These are phyloP conservation scores for Volutella citrinella DNA, from an alignment of 2,329 filamentous ascomycete species.

Conservation along the genomic window DNA sequence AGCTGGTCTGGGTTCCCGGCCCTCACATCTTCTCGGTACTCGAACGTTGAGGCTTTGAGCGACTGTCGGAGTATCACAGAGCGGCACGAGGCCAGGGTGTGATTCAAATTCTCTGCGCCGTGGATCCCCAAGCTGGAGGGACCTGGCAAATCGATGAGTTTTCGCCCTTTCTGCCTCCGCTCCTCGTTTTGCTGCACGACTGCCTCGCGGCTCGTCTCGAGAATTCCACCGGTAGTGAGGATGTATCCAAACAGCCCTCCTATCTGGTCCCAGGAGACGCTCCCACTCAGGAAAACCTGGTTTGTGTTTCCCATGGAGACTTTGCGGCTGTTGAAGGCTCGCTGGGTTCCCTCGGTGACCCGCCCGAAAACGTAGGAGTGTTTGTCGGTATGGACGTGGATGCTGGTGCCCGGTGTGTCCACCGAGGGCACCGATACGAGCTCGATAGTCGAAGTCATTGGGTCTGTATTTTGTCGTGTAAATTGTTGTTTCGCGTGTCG, in stretches of 20 bases:
- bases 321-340: constrained; percentile 68
- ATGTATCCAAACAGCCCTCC: constrained; percentile 85
- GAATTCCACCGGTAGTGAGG: constrained; percentile 74
- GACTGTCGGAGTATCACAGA: constrained; percentile 84
- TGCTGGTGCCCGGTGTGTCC: constrained; percentile 77
- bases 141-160: constrained; percentile 19
- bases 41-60: constrained; percentile 68
- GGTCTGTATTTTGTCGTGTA: too few species aligned
- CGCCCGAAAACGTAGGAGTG: constrained; percentile 85
- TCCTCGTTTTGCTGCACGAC: constrained; percentile 37
- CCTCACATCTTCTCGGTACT: constrained; percentile 54
- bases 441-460: constrained; percentile 73
- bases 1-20: constrained; percentile 19
- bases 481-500: too few species aligned
- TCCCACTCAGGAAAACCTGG: constrained; percentile 81
- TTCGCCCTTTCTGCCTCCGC: constrained; percentile 37
- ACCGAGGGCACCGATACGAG: constrained; percentile 79
- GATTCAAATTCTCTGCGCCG: constrained; percentile 75
- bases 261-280: constrained; percentile 68
- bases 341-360: constrained; percentile 79
- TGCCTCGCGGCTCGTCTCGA: constrained; percentile 45
- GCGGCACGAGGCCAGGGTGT: constrained; percentile 78
- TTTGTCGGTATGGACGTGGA: constrained; percentile 77
- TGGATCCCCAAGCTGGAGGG: constrained; percentile 60
- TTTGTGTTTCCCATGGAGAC: constrained; percentile 62